Percentiles rank a stretch among this genome's conserved stretches.
Conservation (phyloP, 2,329 filamentous ascomycete genomes). For the Aschersonia sp. region DNA sequence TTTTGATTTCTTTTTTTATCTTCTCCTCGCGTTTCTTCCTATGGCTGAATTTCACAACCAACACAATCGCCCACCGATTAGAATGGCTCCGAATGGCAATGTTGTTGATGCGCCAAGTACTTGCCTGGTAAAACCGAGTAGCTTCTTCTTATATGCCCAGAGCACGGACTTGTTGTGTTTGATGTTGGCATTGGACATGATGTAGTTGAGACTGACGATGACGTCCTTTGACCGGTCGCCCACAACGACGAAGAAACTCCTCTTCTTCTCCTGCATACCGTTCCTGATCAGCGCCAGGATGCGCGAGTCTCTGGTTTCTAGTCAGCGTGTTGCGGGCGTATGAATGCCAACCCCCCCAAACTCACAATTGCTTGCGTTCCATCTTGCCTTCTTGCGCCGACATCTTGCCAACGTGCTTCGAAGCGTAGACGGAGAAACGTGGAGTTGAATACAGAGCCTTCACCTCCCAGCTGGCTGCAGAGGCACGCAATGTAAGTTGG, state of each 20-base stretch:
- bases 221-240: constrained; percentile 87
- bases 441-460: too few species aligned
- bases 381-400: constrained; percentile 21
- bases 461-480: neutral
- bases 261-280: constrained; percentile 88
- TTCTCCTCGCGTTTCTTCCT: constrained; percentile 96
- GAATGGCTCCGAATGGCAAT: neutral
- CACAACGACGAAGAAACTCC: constrained; percentile 94
- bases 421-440: neutral
- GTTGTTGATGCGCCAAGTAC: neutral
- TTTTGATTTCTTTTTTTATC: constrained; percentile 96
- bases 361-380: constrained; percentile 43
- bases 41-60: constrained; percentile 38
- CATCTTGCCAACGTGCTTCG: constrained; percentile 2
- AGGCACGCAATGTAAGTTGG: neutral
- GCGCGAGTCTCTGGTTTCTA: constrained; percentile 55
- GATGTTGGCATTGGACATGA: constrained; percentile 78
- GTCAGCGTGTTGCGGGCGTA: neutral
- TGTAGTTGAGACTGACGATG: constrained; percentile 85
- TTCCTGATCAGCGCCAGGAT: constrained; percentile 86
- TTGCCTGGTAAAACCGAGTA: constrained; percentile 75
- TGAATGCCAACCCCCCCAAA: neutral
- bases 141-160: constrained; percentile 98
- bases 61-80: neutral
- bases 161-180: constrained; percentile 85